Evolutionary conservation across 169 alveolate genomes (phyloP).

Genomic region (Neospora caninum): DNA sequence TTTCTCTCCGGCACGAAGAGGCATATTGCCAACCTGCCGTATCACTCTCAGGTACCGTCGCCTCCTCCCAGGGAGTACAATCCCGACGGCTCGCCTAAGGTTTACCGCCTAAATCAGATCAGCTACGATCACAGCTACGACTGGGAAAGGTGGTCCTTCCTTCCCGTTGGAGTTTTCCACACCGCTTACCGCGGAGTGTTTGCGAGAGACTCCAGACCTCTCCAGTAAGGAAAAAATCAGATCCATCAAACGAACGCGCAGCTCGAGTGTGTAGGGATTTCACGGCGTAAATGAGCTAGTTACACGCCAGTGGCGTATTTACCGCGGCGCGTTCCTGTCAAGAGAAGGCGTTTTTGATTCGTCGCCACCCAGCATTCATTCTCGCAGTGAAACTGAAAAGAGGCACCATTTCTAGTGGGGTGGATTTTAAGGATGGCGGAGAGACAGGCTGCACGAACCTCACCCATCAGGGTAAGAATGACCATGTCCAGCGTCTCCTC

Average conservation of each 20-base stretch:
- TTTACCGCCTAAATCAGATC: constrained; percentile 81
- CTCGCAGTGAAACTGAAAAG: too few relatives aligned
- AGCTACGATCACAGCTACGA: constrained; percentile 84
- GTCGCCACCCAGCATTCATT: too few relatives aligned
- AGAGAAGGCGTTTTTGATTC: too few relatives aligned
- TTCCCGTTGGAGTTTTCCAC: constrained; percentile 86
- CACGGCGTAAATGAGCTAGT: too few relatives aligned
- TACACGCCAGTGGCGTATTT: too few relatives aligned
- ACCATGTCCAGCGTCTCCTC: too few relatives aligned
- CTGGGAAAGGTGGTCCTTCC: constrained; percentile 89
- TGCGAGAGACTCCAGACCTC: constrained; percentile 78
- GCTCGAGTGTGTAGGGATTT: background rate
- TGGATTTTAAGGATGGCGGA: too few relatives aligned
- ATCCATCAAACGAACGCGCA: background rate
- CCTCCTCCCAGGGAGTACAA: constrained; percentile 89
- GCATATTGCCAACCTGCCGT: constrained; percentile 61
- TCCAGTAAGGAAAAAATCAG: constrained; percentile 45
- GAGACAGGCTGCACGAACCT: too few relatives aligned
- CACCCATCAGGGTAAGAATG: too few relatives aligned
- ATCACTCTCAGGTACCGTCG: constrained; percentile 81
- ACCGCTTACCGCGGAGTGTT: constrained; percentile 86
- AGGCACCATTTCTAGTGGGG: too few relatives aligned
- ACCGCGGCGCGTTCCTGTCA: too few relatives aligned
- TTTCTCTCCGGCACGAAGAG: constrained; percentile 1
- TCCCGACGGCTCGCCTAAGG: constrained; percentile 80